A percentile compares a stretch with the other conserved stretches of the same genome.
Evolutionary conservation across 331 rosid genomes (phyloP).

Genomic region (Pyracantha coccinea): DNA sequence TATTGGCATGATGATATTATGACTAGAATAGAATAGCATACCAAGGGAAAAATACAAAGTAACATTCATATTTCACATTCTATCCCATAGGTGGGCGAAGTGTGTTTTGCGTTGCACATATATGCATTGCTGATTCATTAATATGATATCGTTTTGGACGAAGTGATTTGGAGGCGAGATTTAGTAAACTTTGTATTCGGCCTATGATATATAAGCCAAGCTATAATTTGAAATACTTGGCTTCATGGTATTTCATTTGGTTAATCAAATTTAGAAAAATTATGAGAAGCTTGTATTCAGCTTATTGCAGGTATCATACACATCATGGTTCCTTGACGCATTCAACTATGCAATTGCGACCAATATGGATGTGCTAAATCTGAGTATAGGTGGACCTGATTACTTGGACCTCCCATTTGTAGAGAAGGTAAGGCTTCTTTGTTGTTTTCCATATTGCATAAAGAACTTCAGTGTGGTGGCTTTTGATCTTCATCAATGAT

Average conservation of each 20-base stretch:
- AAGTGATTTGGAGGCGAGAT: neutral
- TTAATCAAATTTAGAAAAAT: slow-evolving; percentile 35
- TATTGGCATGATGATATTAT: neutral
- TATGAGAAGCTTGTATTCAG: slow-evolving; percentile 83
- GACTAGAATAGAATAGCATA: neutral
- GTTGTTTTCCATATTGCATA: neutral
- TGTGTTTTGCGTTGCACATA: neutral
- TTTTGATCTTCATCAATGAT: neutral
- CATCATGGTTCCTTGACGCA: slow-evolving; percentile 99
- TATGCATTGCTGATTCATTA: neutral
- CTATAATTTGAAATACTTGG: neutral
- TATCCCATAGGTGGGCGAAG: neutral
- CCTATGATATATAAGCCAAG: neutral
- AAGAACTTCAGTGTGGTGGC: neutral
- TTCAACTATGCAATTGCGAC: slow-evolving; percentile 98
- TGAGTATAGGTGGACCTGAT: slow-evolving; percentile 99
- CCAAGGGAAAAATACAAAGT: neutral
- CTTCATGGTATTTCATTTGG: neutral
- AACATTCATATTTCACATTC: slow-evolving; percentile 1
- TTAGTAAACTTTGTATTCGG: neutral
- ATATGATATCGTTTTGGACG: neutral
- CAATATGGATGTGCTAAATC: slow-evolving; percentile 86
- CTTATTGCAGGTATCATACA: slow-evolving; percentile 96
- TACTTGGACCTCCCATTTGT: slow-evolving; percentile 97
- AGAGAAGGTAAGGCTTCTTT: slow-evolving; percentile 58